Evolutionary conservation across 257 asterid species (phyloP).

Genomic region (Ballota nigra): DNA sequence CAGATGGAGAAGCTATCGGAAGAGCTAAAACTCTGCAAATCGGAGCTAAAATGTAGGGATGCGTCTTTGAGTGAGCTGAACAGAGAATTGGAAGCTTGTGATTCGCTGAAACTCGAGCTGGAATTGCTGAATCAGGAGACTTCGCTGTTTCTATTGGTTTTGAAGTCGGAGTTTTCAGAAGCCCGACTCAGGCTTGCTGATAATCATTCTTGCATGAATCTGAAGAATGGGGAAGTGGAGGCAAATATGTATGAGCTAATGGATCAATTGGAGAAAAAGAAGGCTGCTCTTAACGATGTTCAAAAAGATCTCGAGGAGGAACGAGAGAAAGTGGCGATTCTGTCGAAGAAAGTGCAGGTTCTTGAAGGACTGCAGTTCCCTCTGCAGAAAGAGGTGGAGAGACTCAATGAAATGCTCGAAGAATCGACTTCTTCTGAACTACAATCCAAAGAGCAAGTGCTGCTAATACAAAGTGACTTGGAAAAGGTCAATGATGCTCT

Average conservation of each 20-base stretch:
- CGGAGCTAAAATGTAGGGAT: slow-evolving; percentile 46
- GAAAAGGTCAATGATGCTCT: slow-evolving; percentile 48
- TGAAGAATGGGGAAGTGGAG: slow-evolving; percentile 31
- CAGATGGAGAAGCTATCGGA: slow-evolving; percentile 45
- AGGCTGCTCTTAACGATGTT: slow-evolving; percentile 36
- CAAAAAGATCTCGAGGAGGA: slow-evolving; percentile 60
- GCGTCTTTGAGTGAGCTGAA: slow-evolving; percentile 45
- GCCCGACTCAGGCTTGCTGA: slow-evolving; percentile 43
- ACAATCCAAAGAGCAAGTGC: slow-evolving; percentile 50
- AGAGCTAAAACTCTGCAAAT: slow-evolving; percentile 46
- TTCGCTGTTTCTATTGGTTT: slow-evolving; percentile 49
- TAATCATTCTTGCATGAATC: slow-evolving; percentile 31
- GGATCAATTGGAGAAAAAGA: slow-evolving; percentile 56
- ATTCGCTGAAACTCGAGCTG: slow-evolving; percentile 51
- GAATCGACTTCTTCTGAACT: slow-evolving; percentile 40
- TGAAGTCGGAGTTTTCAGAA: slow-evolving; percentile 62
- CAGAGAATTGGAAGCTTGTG: slow-evolving; percentile 59
- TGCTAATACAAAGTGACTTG: slow-evolving; percentile 51
- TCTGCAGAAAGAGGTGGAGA: slow-evolving; percentile 49
- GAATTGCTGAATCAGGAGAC: slow-evolving; percentile 62
- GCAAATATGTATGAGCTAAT: slow-evolving; percentile 34
- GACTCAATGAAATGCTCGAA: slow-evolving; percentile 45
- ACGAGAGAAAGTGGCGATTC: slow-evolving; percentile 43
- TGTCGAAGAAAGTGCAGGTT: slow-evolving; percentile 39
- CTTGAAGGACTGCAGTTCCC: slow-evolving; percentile 47